A percentile compares a stretch with the other conserved stretches of the same genome.
These are phyloP conservation scores for Anisodus tanguticus DNA, from an alignment of 257 asterid genomes.

Conservation along the genomic window DNA sequence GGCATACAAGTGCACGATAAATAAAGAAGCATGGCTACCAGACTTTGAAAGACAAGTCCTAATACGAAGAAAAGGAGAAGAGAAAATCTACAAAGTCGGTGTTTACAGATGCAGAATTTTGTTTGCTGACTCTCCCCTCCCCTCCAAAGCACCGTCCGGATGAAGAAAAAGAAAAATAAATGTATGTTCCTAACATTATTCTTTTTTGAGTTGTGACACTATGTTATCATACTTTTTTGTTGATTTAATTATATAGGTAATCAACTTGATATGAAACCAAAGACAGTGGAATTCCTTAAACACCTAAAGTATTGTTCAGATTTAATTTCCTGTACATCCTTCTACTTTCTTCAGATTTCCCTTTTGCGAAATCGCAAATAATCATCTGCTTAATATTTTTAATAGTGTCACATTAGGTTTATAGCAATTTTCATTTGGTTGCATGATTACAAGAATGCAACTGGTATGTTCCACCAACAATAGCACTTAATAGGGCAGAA, in stretches of 20 bases:
- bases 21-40: not conserved
- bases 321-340: not conserved
- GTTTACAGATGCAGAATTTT: not conserved
- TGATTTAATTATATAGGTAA: not conserved
- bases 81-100: not conserved
- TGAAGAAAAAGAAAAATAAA: not conserved
- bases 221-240: not conserved
- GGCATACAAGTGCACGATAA: not conserved
- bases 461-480: not conserved
- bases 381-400: not conserved
- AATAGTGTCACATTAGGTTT: not conserved
- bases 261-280: not conserved
- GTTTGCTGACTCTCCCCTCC: not conserved
- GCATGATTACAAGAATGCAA: constrained; percentile 7
- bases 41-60: not conserved
- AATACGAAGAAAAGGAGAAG: not conserved
- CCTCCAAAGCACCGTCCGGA: not conserved
- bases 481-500: not conserved
- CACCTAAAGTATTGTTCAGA: not conserved
- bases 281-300: not conserved
- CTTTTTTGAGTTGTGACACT: not conserved
- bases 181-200: not conserved
- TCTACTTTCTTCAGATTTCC: not conserved
- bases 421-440: not conserved
- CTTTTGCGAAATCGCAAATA: not conserved